Percentiles rank a stretch among this genome's conserved stretches.
Conservation (phyloP, 768 basidiomycete species). For the Pleurotus ostreatus region DNA sequence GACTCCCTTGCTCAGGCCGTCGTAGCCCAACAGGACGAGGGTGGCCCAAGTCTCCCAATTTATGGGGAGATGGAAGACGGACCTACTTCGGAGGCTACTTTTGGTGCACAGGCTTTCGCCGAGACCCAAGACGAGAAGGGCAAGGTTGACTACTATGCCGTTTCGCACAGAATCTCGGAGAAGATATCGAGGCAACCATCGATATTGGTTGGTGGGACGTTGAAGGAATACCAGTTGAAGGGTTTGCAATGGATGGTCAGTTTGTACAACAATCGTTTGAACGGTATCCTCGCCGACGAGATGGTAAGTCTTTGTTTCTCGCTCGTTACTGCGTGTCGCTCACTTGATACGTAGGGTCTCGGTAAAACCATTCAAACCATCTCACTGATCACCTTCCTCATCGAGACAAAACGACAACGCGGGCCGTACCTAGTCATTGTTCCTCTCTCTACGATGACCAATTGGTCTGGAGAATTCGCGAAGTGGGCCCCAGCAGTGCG, state of each 20-base stretch:
- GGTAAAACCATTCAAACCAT: slow-evolving; percentile 96
- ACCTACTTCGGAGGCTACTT: slow-evolving; percentile 81
- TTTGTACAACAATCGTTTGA: slow-evolving; percentile 92
- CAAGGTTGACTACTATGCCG: slow-evolving; percentile 94
- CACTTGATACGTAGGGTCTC: slow-evolving; percentile 59
- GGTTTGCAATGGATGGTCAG: slow-evolving; percentile 99
- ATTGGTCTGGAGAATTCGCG: slow-evolving; percentile 96
- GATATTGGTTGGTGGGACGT: slow-evolving; percentile 79
- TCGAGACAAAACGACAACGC: slow-evolving; percentile 85
- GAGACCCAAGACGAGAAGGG: slow-evolving; percentile 57
- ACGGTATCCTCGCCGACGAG: slow-evolving; percentile 93
- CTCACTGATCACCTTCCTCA: slow-evolving; percentile 91
- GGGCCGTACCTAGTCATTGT: slow-evolving; percentile 96
- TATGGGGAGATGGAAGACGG: slow-evolving; percentile 59
- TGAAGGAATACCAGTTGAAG: slow-evolving; percentile 95
- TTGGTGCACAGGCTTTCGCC: slow-evolving; percentile 73
- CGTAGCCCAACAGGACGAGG: slow-evolving; percentile 83
- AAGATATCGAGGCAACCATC: slow-evolving; percentile 69
- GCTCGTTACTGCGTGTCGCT: slow-evolving; percentile 1
- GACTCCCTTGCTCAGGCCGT: slow-evolving; percentile 95
- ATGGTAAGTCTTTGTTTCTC: slow-evolving; percentile 53
- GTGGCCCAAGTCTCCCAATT: slow-evolving; percentile 35
- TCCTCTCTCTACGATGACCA: slow-evolving; percentile 93
- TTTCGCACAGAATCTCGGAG: slow-evolving; percentile 91
- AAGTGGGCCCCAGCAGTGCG: slow-evolving; percentile 90